Evolutionary conservation across 768 basidiomycete genomes (phyloP).

Genomic region (Trametes gibbosa): DNA sequence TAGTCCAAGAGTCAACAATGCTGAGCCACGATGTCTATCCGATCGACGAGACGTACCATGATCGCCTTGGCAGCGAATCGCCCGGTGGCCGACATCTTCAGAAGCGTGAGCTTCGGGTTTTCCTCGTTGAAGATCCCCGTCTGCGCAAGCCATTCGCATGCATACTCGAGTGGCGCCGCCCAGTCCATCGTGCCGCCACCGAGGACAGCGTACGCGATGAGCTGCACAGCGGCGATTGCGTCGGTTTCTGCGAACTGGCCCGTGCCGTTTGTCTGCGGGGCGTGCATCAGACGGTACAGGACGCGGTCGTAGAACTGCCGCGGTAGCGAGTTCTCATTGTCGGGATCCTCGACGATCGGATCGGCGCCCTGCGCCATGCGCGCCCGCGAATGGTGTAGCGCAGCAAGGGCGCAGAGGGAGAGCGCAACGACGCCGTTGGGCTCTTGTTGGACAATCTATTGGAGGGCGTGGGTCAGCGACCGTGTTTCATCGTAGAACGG

Average conservation of each 20-base stretch:
- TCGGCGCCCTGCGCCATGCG: constrained; percentile 53
- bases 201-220: constrained; percentile 71
- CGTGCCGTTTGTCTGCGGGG: constrained; percentile 52
- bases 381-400: constrained; percentile 62
- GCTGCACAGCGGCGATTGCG: constrained; percentile 75
- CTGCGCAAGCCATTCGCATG: constrained; percentile 74
- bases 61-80: constrained; percentile 67
- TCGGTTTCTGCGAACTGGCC: constrained; percentile 62
- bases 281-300: constrained; percentile 26
- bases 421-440: constrained; percentile 70
- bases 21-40: background rate
- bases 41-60: constrained; percentile 52
- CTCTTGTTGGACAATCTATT: constrained; percentile 56
- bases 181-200: constrained; percentile 69
- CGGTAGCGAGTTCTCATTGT: constrained; percentile 53
- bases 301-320: constrained; percentile 69
- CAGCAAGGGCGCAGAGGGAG: constrained; percentile 74
- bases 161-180: constrained; percentile 65
- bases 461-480: constrained; percentile 17
- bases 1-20: constrained; percentile 7
- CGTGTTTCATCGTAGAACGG: background rate
- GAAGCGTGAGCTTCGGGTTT: constrained; percentile 59
- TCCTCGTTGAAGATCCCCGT: constrained; percentile 62
- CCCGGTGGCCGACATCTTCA: constrained; percentile 49
- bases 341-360: constrained; percentile 43